These are phyloP conservation scores for Colletotrichum spinosum DNA, from an alignment of 2,329 filamentous ascomycete species.

Conservation along the genomic window DNA sequence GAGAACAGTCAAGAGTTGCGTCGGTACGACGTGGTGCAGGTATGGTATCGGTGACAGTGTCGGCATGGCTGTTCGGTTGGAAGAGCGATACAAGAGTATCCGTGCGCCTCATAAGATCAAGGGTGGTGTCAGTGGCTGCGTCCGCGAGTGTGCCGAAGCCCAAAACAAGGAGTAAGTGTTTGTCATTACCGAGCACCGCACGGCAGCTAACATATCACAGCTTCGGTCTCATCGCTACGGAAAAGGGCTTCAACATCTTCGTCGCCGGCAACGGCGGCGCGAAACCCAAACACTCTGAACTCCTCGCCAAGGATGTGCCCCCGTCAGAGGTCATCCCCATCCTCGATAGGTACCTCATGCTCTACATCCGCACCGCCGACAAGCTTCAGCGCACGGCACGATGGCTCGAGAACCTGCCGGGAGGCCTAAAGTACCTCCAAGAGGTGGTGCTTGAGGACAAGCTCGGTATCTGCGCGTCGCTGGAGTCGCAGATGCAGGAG, in stretches of 20 bases:
- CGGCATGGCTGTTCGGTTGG: slow-evolving; percentile 87
- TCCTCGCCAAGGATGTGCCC: slow-evolving; percentile 87
- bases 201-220: slow-evolving; percentile 51
- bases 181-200: neutral
- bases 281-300: slow-evolving; percentile 83
- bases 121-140: slow-evolving; percentile 88
- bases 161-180: slow-evolving; percentile 84
- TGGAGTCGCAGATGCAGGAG: slow-evolving; percentile 89
- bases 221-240: slow-evolving; percentile 91
- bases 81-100: slow-evolving; percentile 93
- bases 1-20: slow-evolving; percentile 90
- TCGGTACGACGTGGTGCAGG: slow-evolving; percentile 91
- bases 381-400: slow-evolving; percentile 89
- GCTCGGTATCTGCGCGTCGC: slow-evolving; percentile 84
- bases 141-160: slow-evolving; percentile 92
- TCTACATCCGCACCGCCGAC: slow-evolving; percentile 94
- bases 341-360: slow-evolving; percentile 89
- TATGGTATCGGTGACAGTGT: slow-evolving; percentile 92
- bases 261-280: slow-evolving; percentile 91
- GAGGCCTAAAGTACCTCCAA: slow-evolving; percentile 84
- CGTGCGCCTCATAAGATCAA: slow-evolving; percentile 93
- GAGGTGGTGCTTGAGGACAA: slow-evolving; percentile 88
- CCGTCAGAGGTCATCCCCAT: slow-evolving; percentile 86
- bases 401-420: slow-evolving; percentile 87
- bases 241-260: slow-evolving; percentile 94